These are phyloP conservation scores for Candida pini DNA, from an alignment of 805 yeast species.

Conservation along the genomic window DNA sequence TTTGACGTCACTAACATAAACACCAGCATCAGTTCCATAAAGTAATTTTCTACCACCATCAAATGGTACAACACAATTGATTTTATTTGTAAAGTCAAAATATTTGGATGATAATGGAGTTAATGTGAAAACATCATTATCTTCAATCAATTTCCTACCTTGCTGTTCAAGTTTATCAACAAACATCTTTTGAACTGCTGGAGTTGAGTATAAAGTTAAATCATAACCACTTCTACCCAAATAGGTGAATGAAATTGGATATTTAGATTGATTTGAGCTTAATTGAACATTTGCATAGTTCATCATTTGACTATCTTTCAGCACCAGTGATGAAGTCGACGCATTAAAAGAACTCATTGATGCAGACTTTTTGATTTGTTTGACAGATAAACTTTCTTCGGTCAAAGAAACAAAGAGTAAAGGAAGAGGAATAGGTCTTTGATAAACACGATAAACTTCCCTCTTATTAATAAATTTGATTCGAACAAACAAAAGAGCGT, in stretches of 20 bases:
- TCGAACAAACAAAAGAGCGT: constrained; percentile 78
- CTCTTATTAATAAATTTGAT: constrained; percentile 83
- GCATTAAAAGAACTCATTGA: constrained; percentile 29
- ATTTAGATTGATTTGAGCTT: constrained; percentile 28
- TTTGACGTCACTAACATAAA: constrained; percentile 72
- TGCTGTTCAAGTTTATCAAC: constrained; percentile 76
- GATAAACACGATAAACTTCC: constrained; percentile 87
- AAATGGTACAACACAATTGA: constrained; percentile 88
- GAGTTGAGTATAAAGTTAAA: constrained; percentile 47
- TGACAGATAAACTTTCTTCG: constrained; percentile 69
- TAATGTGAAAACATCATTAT: constrained; percentile 74
- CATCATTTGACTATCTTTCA: constrained; percentile 16
- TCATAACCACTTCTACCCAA: constrained; percentile 52
- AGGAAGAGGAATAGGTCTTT: constrained; percentile 81
- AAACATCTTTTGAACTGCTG: constrained; percentile 70
- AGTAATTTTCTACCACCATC: constrained; percentile 90
- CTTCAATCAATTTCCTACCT: constrained; percentile 63
- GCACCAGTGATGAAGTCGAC: constrained; percentile 24
- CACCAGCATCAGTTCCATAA: constrained; percentile 89
- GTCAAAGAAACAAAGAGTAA: constrained; percentile 67
- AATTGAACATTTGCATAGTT: constrained; percentile 13
- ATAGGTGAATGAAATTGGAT: constrained; percentile 47
- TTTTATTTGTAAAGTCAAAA: constrained; percentile 68
- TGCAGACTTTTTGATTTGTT: constrained; percentile 36
- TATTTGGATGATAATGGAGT: constrained; percentile 69